A percentile compares a stretch with the other conserved stretches of the same genome.
Evolutionary conservation across 768 basidiomycete species (phyloP).

Genomic region (Nidularia sp.): DNA sequence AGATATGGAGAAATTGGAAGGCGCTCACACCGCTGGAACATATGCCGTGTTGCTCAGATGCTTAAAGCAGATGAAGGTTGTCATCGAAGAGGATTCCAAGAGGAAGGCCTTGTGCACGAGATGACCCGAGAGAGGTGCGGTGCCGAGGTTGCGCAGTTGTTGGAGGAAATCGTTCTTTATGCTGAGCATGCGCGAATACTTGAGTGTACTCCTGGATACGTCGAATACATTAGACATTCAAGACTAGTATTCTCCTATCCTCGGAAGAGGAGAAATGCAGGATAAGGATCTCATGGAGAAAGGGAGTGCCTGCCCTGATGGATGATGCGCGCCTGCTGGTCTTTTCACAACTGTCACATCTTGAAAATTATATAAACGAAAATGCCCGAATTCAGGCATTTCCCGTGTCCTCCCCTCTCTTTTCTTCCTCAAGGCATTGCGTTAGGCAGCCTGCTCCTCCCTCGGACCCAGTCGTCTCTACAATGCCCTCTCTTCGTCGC

Average conservation of each 20-base stretch:
- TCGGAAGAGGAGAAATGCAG: not conserved
- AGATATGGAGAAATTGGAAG: conserved; percentile 10
- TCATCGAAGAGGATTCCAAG: conserved; percentile 13
- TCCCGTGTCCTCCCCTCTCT: conserved; percentile 26
- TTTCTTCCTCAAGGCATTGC: conserved; percentile 35
- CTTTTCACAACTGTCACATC: conserved; percentile 25
- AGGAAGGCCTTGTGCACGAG: conserved; percentile 10
- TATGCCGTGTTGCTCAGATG: conserved; percentile 13
- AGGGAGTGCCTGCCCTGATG: not conserved
- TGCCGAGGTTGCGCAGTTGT: no score
- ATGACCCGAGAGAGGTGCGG: not conserved
- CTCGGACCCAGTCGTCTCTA: conserved; percentile 15
- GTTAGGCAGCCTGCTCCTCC: conserved; percentile 42
- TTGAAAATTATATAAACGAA: conserved; percentile 43
- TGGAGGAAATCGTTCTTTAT: no score
- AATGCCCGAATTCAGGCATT: conserved; percentile 23
- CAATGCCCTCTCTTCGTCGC: conserved; percentile 78
- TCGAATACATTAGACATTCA: not conserved
- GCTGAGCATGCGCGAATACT: no score
- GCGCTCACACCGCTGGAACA: conserved; percentile 1
- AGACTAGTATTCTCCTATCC: not conserved
- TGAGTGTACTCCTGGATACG: not conserved
- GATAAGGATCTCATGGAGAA: not conserved
- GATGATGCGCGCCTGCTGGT: not conserved
- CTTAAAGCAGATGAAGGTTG: conserved; percentile 24